Evolutionary conservation across 345 rosid genomes (phyloP).

Genomic region (Arabidopsis suecica): DNA sequence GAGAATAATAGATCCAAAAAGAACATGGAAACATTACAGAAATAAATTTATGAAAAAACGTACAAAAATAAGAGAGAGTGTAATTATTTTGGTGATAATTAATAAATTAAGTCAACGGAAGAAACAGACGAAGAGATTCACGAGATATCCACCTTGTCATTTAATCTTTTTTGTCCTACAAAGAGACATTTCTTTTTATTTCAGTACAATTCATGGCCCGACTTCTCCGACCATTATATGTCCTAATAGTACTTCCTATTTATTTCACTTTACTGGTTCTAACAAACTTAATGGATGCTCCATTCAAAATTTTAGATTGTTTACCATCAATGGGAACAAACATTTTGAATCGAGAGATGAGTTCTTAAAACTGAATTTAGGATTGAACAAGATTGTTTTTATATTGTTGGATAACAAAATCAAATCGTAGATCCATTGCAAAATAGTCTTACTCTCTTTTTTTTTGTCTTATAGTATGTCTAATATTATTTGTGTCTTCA

Average conservation of each 20-base stretch:
- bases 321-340: slow-evolving; percentile 13
- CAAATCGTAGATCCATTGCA: not conserved
- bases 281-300: slow-evolving; percentile 12
- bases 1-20: slow-evolving; percentile 43
- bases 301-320: slow-evolving; percentile 7
- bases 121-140: slow-evolving; percentile 45
- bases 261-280: slow-evolving; percentile 1
- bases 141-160: slow-evolving; percentile 42
- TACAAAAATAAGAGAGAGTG: not conserved
- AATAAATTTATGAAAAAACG: not conserved
- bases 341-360: not conserved
- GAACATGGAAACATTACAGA: slow-evolving; percentile 20
- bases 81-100: slow-evolving; percentile 23
- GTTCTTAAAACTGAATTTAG: not conserved
- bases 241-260: slow-evolving; percentile 12
- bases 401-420: not conserved
- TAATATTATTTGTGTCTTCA: not conserved
- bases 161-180: slow-evolving; percentile 36
- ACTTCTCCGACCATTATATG: slow-evolving; percentile 41
- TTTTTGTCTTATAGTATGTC: not conserved
- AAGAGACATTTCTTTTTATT: slow-evolving; percentile 40
- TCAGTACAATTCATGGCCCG: slow-evolving; percentile 41
- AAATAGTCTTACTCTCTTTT: not conserved
- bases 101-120: slow-evolving; percentile 46
- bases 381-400: not conserved